A percentile compares a stretch with the other conserved stretches of the same genome.
phyloP scores from a whole-genome alignment of 768 basidiomycete species.

The Mycena venus region DNA sequence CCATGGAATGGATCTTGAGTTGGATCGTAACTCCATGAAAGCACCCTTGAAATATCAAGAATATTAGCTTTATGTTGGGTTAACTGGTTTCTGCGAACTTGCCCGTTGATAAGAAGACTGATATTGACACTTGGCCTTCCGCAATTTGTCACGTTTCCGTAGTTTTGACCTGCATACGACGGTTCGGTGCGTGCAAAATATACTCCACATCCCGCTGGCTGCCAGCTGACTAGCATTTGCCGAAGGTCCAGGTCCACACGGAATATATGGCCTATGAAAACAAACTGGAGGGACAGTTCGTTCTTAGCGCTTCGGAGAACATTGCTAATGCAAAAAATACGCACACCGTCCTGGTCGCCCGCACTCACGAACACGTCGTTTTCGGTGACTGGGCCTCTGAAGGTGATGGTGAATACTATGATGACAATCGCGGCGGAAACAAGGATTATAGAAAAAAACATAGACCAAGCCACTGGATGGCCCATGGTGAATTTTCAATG shows the following conservation, averaged over 20 bases:
- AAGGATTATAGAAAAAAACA: background rate
- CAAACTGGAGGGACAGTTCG: background rate
- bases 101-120: background rate
- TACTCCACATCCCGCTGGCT: background rate
- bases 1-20: background rate
- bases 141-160: background rate
- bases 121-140: background rate
- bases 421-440: background rate
- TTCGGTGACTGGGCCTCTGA: background rate
- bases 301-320: background rate
- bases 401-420: background rate
- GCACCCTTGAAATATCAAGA: background rate
- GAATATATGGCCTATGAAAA: constrained; percentile 1
- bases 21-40: background rate
- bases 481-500: no score
- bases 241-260: background rate
- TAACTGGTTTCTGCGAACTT: background rate
- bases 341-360: background rate
- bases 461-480: background rate
- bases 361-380: background rate
- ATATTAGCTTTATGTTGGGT: no score
- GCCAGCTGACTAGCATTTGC: background rate
- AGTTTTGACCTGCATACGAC: background rate
- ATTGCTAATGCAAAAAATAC: background rate
- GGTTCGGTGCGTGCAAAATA: background rate